Percentiles rank a stretch among this genome's conserved stretches.
Conservation (phyloP, 2,329 filamentous ascomycete species). For the Fusarium sp. region DNA sequence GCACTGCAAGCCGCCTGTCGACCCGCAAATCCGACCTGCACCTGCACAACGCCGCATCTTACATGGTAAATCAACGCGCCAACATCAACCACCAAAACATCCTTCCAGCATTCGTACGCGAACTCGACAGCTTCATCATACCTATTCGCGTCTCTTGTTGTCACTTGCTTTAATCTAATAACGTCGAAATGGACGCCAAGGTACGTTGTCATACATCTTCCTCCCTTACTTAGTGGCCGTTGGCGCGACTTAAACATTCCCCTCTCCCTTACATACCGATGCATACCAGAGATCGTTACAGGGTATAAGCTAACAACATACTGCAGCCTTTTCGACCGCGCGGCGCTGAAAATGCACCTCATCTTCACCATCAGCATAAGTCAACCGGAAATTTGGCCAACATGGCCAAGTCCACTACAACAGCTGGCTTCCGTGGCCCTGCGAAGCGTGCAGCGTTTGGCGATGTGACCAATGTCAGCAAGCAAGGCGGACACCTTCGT, state of each 20-base stretch:
- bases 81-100: conserved; percentile 23
- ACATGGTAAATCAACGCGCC: conserved; percentile 37
- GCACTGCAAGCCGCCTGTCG: conserved; percentile 19
- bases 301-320: conserved; percentile 31
- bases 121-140: conserved; percentile 16
- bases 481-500: conserved; percentile 47
- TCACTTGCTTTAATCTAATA: conserved; percentile 27
- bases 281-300: conserved; percentile 8
- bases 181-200: conserved; percentile 51
- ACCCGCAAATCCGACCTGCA: conserved; percentile 7
- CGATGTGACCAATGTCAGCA: conserved; percentile 80
- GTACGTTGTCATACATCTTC: conserved; percentile 43
- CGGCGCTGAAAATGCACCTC: conserved; percentile 61
- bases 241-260: conserved; percentile 7
- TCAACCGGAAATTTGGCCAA: conserved; percentile 71
- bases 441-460: conserved; percentile 83
- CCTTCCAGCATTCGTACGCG: conserved; percentile 24
- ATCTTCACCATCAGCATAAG: conserved; percentile 84
- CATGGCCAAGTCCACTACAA: conserved; percentile 45
- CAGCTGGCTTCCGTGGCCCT: conserved; percentile 53
- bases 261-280: conserved; percentile 34
- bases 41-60: conserved; percentile 29
- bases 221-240: conserved; percentile 16
- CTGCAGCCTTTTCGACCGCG: conserved; percentile 55
- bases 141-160: conserved; percentile 40